phyloP scores from a whole-genome alignment of 345 rosid species.

The Hypericum perforatum region DNA sequence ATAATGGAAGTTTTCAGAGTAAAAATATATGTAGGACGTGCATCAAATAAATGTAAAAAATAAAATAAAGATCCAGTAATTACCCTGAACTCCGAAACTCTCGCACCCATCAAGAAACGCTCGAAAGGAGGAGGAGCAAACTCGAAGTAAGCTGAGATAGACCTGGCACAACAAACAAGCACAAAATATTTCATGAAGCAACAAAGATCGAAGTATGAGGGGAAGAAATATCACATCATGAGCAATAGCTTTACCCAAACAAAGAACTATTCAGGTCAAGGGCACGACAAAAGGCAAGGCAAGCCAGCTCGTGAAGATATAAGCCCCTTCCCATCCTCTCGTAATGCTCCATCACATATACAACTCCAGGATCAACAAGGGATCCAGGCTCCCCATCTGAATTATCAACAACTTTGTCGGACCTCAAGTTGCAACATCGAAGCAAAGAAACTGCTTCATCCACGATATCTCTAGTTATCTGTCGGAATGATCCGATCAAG shows the following conservation, averaged over 20 bases:
- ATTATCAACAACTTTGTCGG: conserved; percentile 15
- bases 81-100: conserved; percentile 38
- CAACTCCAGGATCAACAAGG: conserved; percentile 24
- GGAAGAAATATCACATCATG: too few relatives aligned
- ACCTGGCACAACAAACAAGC: conserved; percentile 28
- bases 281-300: conserved; percentile 74
- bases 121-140: conserved; percentile 74
- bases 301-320: conserved; percentile 78
- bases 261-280: conserved; percentile 64
- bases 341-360: conserved; percentile 44
- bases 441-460: conserved; percentile 49
- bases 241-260: conserved; percentile 34
- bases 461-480: conserved; percentile 40
- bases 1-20: background rate
- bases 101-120: conserved; percentile 38
- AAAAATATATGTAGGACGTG: background rate
- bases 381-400: conserved; percentile 12
- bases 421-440: conserved; percentile 41
- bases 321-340: conserved; percentile 47
- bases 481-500: conserved; percentile 55
- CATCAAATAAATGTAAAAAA: background rate
- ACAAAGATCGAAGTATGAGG: too few relatives aligned
- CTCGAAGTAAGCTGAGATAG: conserved; percentile 54
- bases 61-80: background rate
- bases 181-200: background rate